Evolutionary conservation across 306 rosid species (phyloP), one percentile per base, ranked within the genome.

Genomic region (Oemleria cerasiformis): DNA sequence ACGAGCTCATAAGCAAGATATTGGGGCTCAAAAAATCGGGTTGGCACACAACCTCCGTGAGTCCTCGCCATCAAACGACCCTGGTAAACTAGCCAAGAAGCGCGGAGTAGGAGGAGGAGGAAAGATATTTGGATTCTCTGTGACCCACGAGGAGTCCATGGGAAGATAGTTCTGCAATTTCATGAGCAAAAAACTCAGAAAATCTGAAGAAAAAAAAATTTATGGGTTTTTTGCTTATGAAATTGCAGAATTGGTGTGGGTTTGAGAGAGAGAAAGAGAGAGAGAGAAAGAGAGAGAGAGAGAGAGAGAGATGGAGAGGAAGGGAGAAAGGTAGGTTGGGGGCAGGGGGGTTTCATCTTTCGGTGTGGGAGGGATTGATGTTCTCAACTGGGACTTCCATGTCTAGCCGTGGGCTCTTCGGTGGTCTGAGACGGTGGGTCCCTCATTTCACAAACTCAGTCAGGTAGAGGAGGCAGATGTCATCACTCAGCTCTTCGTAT

Each of bases 401-500:
- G 91, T 84, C 41, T 12, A 55, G 23, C 73, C 85, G 67, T 70
- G 63, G 19, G 34, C n/a, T 77, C 45, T 9, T 65, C 57, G 67
- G 78, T 70, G 83, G 73, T 72, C 51, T 82, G 69, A 68, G 61
- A 81, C 76, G 86, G 83, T 81, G 74, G 58, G 80, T 36, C 30
- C 23, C 63, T 16, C 69, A 2, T 16, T 73, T 10, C 49, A 13
- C 38, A 39, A 23, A 68, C 57, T 6, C 19, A 8, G 19, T 36
- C 38, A 12, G 39, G 40, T 36, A 19, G 8, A 63, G 82, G 53
- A 80, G 69, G 65, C 58, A n/a, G n/a, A n/a, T n/a, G n/a, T n/a
- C n/a, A n/a, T n/a, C n/a, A n/a, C n/a, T n/a, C n/a, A n/a, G n/a
- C n/a, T n/a, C n/a, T n/a, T n/a, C n/a, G n/a, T n/a, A n/a, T n/a